phyloP scores from a whole-genome alignment of 2,329 filamentous ascomycete genomes.

The Stachybotrys chlorohalonatus region DNA sequence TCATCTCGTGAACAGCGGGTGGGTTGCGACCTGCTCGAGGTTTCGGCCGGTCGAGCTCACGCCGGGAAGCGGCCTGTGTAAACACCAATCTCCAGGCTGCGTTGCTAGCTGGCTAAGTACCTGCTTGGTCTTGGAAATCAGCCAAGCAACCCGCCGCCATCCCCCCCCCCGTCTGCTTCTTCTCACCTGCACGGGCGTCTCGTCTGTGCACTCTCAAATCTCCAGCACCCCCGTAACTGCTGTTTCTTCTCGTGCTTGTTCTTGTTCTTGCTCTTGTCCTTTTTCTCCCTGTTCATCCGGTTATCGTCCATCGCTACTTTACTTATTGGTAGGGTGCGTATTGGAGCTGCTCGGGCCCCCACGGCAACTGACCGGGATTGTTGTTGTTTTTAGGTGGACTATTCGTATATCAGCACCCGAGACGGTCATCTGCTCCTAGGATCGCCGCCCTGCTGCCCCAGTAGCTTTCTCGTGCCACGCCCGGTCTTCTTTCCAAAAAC shows the following conservation, averaged over 20 bases:
- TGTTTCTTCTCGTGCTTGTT: not conserved
- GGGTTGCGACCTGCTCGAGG: not conserved
- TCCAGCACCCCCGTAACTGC: not conserved
- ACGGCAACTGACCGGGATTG: not conserved
- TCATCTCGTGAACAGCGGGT: not conserved
- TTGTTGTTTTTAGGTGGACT: not conserved
- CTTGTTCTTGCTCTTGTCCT: no score
- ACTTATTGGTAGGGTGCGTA: no score
- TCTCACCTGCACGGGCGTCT: not conserved
- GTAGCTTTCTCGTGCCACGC: not conserved
- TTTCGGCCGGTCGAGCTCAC: not conserved
- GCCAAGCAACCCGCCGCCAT: no score
- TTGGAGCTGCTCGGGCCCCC: not conserved
- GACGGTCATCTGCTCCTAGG: not conserved
- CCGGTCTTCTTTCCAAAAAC: not conserved
- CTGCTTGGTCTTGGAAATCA: no score
- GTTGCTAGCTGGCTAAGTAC: not conserved
- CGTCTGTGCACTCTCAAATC: not conserved
- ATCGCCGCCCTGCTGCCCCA: not conserved
- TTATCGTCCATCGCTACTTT: no score
- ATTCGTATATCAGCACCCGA: not conserved
- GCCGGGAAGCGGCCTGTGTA: not conserved
- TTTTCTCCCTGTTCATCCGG: no score
- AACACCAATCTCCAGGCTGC: not conserved
- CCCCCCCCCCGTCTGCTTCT: not conserved